Evolutionary conservation across 495 filamentous ascomycete genomes (phyloP), one percentile per base, ranked within the genome.

Genomic region (Annulohypoxylon maeteangense): DNA sequence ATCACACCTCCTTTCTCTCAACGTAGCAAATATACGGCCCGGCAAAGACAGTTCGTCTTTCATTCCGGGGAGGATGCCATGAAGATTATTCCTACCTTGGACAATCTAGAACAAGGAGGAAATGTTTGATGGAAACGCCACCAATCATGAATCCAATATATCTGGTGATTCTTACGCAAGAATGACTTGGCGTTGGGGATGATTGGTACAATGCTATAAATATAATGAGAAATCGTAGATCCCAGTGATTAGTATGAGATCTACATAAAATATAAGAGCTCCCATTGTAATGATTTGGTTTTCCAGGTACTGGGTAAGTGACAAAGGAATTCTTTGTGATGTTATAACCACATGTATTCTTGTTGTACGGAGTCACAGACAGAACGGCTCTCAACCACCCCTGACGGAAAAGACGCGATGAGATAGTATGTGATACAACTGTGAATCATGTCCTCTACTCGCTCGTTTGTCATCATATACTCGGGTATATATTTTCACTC

Each of bases 1-100:
- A 67, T 57, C 53, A 72, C 59, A 64, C 64, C 27, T 63, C 25
- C 31, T 51, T 47, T 27, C 25, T 38, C 16, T 11, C 53, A 23
- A 3, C 31, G 50, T 32, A 29, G 29, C 36, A 27, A 57, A 50
- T 34, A 62, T 58, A 45, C 61, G 6, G 10, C n/a, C 40, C 20
- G 29, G 38, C 11, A 59, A 22, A 20, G 12, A 18, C 8, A 12
- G n/a, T n/a, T 7, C 45, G 25, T 5, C 11, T 22, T 12, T 8
- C 18, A 11, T 56, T 27, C 12, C 0, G 27, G 11, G 16, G 16
- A 66, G 8, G 18, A 58, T 12, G 18, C 23, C 27, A 40, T 16
- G 31, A 14, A 4, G 7, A 51, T 6, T 18, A 16, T 23, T n/a
- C 18, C 22, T 27, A 32, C 25, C 32, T 32, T 2, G 32, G 54